Conservation (phyloP, 257 asterid genomes). For the Ophiorrhiza pumila region DNA sequence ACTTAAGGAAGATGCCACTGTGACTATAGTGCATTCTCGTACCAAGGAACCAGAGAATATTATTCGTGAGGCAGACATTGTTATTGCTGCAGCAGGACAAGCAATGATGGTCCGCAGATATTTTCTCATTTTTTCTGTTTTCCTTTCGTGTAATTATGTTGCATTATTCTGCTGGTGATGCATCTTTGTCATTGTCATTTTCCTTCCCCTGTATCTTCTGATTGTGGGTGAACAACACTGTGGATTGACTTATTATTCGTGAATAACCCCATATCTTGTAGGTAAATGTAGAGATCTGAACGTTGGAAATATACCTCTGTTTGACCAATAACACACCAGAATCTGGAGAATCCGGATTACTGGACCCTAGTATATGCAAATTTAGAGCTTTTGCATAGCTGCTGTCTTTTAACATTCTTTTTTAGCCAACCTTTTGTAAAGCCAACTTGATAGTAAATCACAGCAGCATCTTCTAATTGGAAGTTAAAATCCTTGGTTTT, state of each 20-base stretch:
- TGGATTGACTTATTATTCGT: not conserved
- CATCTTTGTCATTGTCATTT: not conserved
- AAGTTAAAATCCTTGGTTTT: not conserved
- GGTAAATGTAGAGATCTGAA: not conserved
- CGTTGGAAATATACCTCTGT: not conserved
- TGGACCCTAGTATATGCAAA: not conserved
- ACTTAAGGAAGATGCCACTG: constrained; percentile 90
- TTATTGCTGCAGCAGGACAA: constrained; percentile 98
- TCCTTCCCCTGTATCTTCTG: not conserved
- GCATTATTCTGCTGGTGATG: not conserved
- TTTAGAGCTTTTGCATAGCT: not conserved
- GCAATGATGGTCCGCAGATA: constrained; percentile 59
- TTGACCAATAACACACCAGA: not conserved
- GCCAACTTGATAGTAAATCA: not conserved
- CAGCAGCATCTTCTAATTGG: not conserved
- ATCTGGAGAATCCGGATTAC: not conserved
- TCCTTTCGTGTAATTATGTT: not conserved
- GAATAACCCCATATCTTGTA: not conserved
- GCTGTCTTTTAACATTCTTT: not conserved
- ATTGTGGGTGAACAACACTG: not conserved
- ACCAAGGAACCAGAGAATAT: constrained; percentile 75
- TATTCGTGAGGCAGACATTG: constrained; percentile 78
- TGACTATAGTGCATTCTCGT: constrained; percentile 78
- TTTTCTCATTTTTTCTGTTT: not conserved
- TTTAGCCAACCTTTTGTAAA: not conserved